Evolutionary conservation across 768 basidiomycete genomes (phyloP), one percentile per base, ranked within the genome.

Genomic region (Solioccasus polychromus): DNA sequence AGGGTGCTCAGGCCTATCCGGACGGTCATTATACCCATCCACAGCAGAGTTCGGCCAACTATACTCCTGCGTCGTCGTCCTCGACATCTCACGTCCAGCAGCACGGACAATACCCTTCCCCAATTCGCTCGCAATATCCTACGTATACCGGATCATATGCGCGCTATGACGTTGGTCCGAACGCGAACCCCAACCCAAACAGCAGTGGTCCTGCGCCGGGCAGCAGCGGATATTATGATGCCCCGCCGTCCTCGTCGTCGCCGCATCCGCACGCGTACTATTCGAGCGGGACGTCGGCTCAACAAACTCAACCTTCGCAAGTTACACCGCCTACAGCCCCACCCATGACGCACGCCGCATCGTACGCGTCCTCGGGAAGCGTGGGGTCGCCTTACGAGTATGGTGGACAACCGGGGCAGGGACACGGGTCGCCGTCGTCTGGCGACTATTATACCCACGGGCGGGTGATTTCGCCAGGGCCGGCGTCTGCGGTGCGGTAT

Each of bases 121-220:
- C 60, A 9, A 48, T 53, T 2, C 60, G 58, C 15, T 47, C 64
- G 25, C 63, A 64, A 23, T 67, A 54, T 41, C 43, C 59, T 15
- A 30, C 55, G 4, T 64, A 67, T n/a, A 50, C 61, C 2, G 50
- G 56, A 11, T 53, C 66, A 7, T 65, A 67, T 17, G 41, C 62
- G 9, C 59, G 52, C 10, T 65, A 61, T 8, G 55, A 61, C 50
- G 44, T 66, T 52, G 29, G 65, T 67, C 43, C 62, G 6, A 57
- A 36, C 14, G 8, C 54, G 14, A 59, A 36, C 55, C 49, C 41
- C 38, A 55, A 39, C 32, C 23, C 38, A 8, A 31, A 31, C 11
- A 11, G n/a, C 6, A 60, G 30, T 18, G 15, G 44, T n/a, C n/a
- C 20, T 44, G 24, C 4, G 5, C 38, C 14, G 55, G 51, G 54